Evolutionary conservation across 1,284 basidiomycete species (phyloP), one percentile per base, ranked within the genome.

Genomic region (Pseudozyma thailandica): DNA sequence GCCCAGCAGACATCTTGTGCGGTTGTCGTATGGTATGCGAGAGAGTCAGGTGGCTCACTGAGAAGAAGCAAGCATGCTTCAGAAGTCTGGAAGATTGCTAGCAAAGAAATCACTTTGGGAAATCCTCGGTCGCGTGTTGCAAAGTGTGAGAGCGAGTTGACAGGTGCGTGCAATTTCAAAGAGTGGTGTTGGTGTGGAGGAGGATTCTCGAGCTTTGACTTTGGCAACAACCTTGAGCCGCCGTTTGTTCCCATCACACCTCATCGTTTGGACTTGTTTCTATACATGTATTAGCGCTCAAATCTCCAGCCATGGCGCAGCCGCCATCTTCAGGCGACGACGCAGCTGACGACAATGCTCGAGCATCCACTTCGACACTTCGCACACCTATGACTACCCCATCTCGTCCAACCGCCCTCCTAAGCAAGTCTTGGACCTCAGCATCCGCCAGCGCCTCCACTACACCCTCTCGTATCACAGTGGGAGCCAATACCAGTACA

Each of bases 171-270:
- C 52, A 41, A 33, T 33, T 28, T 10, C 28, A 15, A 37, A 23
- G 41, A 49, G 63, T n/a, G n/a, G n/a, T 66, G 63, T 59, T 66
- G 63, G 56, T 66, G 56, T 60, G 56, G 63, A 60, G 63, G 31
- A 46, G 27, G 5, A 16, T 16, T 47, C 39, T 28, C 33, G 45
- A 33, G 16, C 28, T 31, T 46, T 15, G 23, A 6, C 37, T 51
- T 50, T 18, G 13, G 26, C n/a, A 21, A 27, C 39, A 23, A 44
- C 51, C 48, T 44, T 50, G 44, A 18, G 15, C 25, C 21, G 13
- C 13, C n/a, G 18, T 10, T 6, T 28, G 7, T 27, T 16, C 38
- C 15, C 35, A 28, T 2, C 23, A 18, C 25, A 9, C 8, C 30
- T 31, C 30, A 31, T 31, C 30, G 37, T 31, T 25, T 26, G 25